These are phyloP conservation scores for Colletotrichum paranaense DNA, from an alignment of 2,329 filamentous ascomycete genomes.

Conservation along the genomic window DNA sequence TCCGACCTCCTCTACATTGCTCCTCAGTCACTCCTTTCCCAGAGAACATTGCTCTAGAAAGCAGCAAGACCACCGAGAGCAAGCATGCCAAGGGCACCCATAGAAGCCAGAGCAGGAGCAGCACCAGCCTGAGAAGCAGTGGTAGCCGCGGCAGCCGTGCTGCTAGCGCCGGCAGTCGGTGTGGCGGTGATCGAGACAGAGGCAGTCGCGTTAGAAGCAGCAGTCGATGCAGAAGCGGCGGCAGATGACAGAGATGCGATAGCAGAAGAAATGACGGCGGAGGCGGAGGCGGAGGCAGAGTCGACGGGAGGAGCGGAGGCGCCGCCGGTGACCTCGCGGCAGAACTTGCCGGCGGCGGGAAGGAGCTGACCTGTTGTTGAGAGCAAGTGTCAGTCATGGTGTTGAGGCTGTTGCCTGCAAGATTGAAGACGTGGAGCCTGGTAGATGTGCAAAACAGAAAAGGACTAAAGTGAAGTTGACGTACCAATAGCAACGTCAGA, in stretches of 20 bases:
- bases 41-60: neutral
- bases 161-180: neutral
- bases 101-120: slow-evolving; percentile 8
- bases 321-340: slow-evolving; percentile 32
- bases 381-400: neutral
- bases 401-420: neutral
- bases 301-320: slow-evolving; percentile 13
- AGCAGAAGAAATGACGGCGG: slow-evolving; percentile 8
- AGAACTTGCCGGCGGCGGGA: slow-evolving; percentile 39
- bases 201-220: neutral
- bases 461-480: neutral
- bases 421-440: no score
- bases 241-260: neutral
- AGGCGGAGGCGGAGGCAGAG: slow-evolving; percentile 15
- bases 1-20: neutral
- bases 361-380: slow-evolving; percentile 38
- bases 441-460: no score
- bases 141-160: neutral
- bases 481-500: slow-evolving; percentile 43
- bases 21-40: neutral
- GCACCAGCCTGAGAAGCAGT: neutral
- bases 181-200: neutral
- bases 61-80: slow-evolving; percentile 30
- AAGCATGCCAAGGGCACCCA: slow-evolving; percentile 24
- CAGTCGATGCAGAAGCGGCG: neutral